A percentile compares a stretch with the other conserved stretches of the same genome.
Conservation (phyloP, 352 stramenopile genomes). For the Elongisporangium prolatum region DNA sequence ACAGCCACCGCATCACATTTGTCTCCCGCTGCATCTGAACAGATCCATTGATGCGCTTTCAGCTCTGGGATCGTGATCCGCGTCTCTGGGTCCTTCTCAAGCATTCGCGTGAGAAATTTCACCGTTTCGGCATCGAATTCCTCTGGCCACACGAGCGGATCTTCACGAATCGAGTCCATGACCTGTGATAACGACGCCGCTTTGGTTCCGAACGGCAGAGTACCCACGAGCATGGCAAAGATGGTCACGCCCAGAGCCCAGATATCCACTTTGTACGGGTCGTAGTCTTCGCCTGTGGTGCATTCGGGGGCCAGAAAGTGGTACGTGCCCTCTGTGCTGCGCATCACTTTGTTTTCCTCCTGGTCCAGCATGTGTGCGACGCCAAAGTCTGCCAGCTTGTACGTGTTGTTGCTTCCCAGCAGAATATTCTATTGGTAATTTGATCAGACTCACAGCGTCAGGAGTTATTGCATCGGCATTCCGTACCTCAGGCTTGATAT, state of each 20-base stretch:
- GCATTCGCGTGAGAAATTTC: slow-evolving; percentile 33
- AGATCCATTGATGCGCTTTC: slow-evolving; percentile 47
- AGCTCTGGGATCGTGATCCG: slow-evolving; percentile 57
- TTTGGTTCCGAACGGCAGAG: slow-evolving; percentile 63
- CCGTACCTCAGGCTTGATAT: slow-evolving; percentile 63
- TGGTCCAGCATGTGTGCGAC: slow-evolving; percentile 61
- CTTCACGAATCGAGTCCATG: slow-evolving; percentile 68
- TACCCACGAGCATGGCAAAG: slow-evolving; percentile 60
- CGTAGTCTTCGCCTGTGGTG: slow-evolving; percentile 68
- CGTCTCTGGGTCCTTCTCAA: slow-evolving; percentile 52
- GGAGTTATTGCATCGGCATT: neutral
- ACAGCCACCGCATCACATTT: neutral
- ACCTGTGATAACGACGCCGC: slow-evolving; percentile 50
- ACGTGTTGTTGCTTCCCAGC: slow-evolving; percentile 38
- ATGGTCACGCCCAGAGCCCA: slow-evolving; percentile 83
- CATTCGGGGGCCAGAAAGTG: slow-evolving; percentile 83
- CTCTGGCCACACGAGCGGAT: slow-evolving; percentile 33
- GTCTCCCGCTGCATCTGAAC: neutral
- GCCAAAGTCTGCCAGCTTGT: slow-evolving; percentile 82
- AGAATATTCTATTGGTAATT: slow-evolving; percentile 47
- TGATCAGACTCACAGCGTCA: neutral
- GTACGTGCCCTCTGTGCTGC: slow-evolving; percentile 85
- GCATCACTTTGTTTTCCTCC: slow-evolving; percentile 35
- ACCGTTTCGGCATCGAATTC: slow-evolving; percentile 38
- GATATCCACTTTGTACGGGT: slow-evolving; percentile 75